A percentile compares a stretch with the other conserved stretches of the same genome.
These are phyloP conservation scores for Pinus taeda DNA, from an alignment of 75 land plant genomes.

Conservation along the genomic window DNA sequence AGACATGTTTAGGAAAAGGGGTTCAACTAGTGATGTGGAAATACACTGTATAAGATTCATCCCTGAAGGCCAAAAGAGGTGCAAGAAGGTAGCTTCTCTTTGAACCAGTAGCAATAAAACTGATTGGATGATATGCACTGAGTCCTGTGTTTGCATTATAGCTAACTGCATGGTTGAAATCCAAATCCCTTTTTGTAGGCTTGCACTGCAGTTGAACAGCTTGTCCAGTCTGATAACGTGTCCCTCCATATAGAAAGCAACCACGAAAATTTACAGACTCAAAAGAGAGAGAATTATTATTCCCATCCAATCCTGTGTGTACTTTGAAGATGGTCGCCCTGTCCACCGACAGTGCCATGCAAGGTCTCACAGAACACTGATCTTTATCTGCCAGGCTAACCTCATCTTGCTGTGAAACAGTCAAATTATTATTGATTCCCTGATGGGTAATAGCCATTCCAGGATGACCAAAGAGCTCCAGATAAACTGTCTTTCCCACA, in stretches of 20 bases:
- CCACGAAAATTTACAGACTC: slow-evolving; percentile 38
- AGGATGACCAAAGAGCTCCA: slow-evolving; percentile 74
- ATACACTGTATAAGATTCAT: slow-evolving; percentile 79
- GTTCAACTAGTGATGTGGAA: slow-evolving; percentile 37
- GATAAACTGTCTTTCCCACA: slow-evolving; percentile 38
- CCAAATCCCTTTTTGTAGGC: slow-evolving; percentile 12
- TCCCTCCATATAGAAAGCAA: slow-evolving; percentile 33
- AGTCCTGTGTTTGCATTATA: slow-evolving; percentile 41
- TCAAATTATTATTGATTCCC: slow-evolving; percentile 33
- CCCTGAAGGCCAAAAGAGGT: slow-evolving; percentile 60
- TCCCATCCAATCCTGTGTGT: slow-evolving; percentile 47
- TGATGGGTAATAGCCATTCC: slow-evolving; percentile 47
- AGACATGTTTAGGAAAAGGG: too few species aligned
- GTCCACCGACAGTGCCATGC: too few species aligned
- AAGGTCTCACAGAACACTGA: too few species aligned
- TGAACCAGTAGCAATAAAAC: slow-evolving; percentile 68
- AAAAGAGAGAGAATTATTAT: slow-evolving; percentile 45
- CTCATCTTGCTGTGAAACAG: background rate
- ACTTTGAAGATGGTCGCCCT: slow-evolving; percentile 30
- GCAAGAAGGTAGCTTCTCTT: slow-evolving; percentile 51
- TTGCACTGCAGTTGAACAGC: slow-evolving; percentile 33
- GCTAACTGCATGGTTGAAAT: slow-evolving; percentile 38
- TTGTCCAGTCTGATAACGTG: background rate
- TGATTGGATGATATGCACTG: slow-evolving; percentile 76
- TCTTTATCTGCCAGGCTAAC: background rate